Base-by-base conservation (phyloP, 495 filamentous ascomycete genomes). In the Lentithecium fluviatile region DNA sequence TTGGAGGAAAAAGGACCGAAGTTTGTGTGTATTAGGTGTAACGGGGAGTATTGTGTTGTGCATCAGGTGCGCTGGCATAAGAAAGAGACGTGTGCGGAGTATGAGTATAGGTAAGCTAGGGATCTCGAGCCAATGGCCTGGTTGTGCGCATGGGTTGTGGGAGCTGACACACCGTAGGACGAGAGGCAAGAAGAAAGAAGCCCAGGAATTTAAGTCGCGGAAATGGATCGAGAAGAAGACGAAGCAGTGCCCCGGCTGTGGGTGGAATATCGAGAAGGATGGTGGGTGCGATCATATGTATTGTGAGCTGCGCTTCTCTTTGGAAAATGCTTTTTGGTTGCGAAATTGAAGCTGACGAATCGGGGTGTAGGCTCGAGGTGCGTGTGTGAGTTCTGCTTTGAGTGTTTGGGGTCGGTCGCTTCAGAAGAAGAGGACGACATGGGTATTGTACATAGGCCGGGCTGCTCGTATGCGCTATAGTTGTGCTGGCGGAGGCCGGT, bases 11-110 rank as follows among this genome's bases (percentile, higher is more conserved):
- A 7, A 40, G 23, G 26, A 17, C 62, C 67, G 38, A 65, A 47
- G 24, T 71, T 79, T 56, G 20, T 46, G 15, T 79, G 77, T 52
- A 47, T 52, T 6, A 47, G 20, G 3, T 78, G 77, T 58, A 64
- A 66, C 24, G 71, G 56, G 38, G 61, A 58, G 15, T 71, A 74
- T 52, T 79, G 77, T 52, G 65, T 75, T 20, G 46, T 34, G 6
- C 74, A 77, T 64, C 67, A 75, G 32, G 49, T 66, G 20, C 65
- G 61, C 1, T 79, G 75, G 76, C 77, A 79, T 54, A 45, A 58
- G 24, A 67, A 66, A 36, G 69, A 69, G 54, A 75, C 66, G 24
- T 79, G 77, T 60, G 63, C 50, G 17, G 60, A 77, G 61, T 75
- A 71, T 58, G 71, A 76, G 15, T 69, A 71, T 45, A 67, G 71